A percentile compares a stretch with the other conserved stretches of the same genome.
Conservation (phyloP, 768 basidiomycete genomes). For the Gloeostereum incarnatum region DNA sequence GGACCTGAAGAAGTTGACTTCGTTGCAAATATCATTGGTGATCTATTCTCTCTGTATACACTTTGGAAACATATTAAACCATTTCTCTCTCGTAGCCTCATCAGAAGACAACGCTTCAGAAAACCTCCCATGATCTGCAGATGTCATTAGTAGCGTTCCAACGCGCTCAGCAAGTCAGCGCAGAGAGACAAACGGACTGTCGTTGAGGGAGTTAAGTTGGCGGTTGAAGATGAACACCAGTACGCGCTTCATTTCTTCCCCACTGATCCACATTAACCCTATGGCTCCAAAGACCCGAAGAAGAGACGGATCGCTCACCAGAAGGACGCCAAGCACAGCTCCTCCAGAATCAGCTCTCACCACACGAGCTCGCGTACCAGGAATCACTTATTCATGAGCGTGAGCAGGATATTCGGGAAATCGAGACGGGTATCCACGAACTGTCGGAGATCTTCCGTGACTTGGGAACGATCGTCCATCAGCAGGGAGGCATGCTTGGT, state of each 20-base stretch:
- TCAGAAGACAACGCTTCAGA: constrained; percentile 78
- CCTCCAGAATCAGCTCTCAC: constrained; percentile 67
- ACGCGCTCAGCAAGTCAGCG: constrained; percentile 82
- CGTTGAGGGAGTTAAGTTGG: constrained; percentile 78
- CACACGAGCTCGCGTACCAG: constrained; percentile 91
- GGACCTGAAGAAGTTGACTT: constrained; percentile 83
- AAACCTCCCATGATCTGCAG: constrained; percentile 90
- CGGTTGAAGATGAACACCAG: constrained; percentile 61
- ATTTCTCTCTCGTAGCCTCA: constrained; percentile 41
- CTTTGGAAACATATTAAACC: not conserved
- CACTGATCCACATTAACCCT: no score
- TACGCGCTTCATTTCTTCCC: no score
- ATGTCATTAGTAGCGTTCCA: constrained; percentile 88
- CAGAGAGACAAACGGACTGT: constrained; percentile 83
- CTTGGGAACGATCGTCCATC: constrained; percentile 86
- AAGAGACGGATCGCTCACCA: constrained; percentile 31
- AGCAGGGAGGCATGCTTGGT: constrained; percentile 96
- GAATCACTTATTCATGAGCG: constrained; percentile 93
- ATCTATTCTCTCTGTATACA: constrained; percentile 6
- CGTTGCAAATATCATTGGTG: constrained; percentile 54
- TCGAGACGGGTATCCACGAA: constrained; percentile 95
- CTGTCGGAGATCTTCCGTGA: constrained; percentile 95
- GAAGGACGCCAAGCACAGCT: constrained; percentile 63
- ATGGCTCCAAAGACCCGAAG: constrained; percentile 11
- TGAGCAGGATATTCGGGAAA: constrained; percentile 91